A percentile compares a stretch with the other conserved stretches of the same genome.
These are phyloP conservation scores for Aspergillus arachidicola DNA, from an alignment of 2,329 filamentous ascomycete species.

Conservation along the genomic window DNA sequence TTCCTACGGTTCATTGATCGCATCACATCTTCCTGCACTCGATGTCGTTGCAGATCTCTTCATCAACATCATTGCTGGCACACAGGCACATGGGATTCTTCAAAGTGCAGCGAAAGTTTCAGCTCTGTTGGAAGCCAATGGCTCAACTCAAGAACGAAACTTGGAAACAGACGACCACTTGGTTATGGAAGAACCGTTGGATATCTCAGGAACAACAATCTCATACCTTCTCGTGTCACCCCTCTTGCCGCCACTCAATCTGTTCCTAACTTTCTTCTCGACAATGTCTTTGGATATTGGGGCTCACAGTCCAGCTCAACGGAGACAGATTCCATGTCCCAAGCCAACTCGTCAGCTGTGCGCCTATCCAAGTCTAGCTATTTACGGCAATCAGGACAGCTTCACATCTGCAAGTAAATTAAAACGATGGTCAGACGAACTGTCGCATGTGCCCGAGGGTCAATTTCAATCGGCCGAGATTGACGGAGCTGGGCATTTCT, in stretches of 20 bases:
- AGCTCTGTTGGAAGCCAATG: constrained; percentile 59
- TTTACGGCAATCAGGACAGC: constrained; percentile 75
- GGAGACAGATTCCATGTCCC: constrained; percentile 31
- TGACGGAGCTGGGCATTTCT: constrained; percentile 63
- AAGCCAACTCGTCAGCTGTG: constrained; percentile 60
- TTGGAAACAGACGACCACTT: neutral
- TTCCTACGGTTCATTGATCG: constrained; percentile 86
- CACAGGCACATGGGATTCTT: constrained; percentile 68
- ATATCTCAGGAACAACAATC: constrained; percentile 29
- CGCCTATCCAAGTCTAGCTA: constrained; percentile 62
- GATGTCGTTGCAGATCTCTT: constrained; percentile 64
- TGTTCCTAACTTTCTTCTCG: constrained; percentile 65
- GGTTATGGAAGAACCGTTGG: constrained; percentile 17
- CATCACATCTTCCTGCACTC: constrained; percentile 67
- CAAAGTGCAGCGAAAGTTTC: constrained; percentile 70
- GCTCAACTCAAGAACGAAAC: constrained; percentile 14
- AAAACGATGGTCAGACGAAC: constrained; percentile 63
- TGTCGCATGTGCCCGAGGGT: constrained; percentile 51
- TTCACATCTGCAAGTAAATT: constrained; percentile 71
- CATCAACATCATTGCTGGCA: constrained; percentile 53
- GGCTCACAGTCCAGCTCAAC: constrained; percentile 28
- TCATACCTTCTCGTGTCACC: constrained; percentile 68
- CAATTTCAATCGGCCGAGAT: constrained; percentile 55
- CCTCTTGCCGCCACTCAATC: constrained; percentile 57
- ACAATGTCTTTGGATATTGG: constrained; percentile 39